Evolutionary conservation across 768 basidiomycete species (phyloP).

Genomic region (Boletus pseudo-olivaceus): DNA sequence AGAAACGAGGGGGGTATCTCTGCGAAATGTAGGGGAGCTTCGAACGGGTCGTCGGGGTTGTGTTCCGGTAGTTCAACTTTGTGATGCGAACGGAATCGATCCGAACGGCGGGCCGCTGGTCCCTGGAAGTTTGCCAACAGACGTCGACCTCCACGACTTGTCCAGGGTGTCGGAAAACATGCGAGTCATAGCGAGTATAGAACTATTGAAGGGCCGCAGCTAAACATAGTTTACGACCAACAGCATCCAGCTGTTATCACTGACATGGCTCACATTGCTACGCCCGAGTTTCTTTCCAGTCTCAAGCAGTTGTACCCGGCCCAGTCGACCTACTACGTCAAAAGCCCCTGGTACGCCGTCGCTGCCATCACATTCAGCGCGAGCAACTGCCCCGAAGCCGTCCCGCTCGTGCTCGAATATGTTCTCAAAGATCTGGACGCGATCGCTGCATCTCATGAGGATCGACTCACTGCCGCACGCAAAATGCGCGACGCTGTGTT

Average conservation of each 20-base stretch:
- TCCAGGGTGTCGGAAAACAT: background rate
- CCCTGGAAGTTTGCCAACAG: background rate
- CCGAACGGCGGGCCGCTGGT: background rate
- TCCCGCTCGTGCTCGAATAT: conserved; percentile 51
- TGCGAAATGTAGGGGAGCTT: background rate
- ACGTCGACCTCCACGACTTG: background rate
- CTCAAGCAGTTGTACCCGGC: conserved; percentile 47
- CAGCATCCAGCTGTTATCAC: no score
- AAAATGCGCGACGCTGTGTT: conserved; percentile 62
- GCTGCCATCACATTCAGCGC: conserved; percentile 55
- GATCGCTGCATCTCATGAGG: conserved; percentile 27
- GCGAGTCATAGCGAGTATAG: background rate
- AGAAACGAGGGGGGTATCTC: background rate
- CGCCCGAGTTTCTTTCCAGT: conserved; percentile 39
- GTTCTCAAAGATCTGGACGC: conserved; percentile 44
- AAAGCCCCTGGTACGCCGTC: conserved; percentile 59
- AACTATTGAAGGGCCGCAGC: background rate
- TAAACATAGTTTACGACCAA: background rate
- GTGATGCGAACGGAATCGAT: background rate
- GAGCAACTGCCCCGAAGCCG: conserved; percentile 56
- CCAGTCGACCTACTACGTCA: conserved; percentile 17
- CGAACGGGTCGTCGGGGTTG: background rate
- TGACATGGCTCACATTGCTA: conserved; percentile 31
- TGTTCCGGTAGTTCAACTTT: background rate
- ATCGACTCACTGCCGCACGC: conserved; percentile 44